These are phyloP conservation scores for Hygrophoropsis aurantiaca DNA, from an alignment of 768 basidiomycete species.

Conservation along the genomic window DNA sequence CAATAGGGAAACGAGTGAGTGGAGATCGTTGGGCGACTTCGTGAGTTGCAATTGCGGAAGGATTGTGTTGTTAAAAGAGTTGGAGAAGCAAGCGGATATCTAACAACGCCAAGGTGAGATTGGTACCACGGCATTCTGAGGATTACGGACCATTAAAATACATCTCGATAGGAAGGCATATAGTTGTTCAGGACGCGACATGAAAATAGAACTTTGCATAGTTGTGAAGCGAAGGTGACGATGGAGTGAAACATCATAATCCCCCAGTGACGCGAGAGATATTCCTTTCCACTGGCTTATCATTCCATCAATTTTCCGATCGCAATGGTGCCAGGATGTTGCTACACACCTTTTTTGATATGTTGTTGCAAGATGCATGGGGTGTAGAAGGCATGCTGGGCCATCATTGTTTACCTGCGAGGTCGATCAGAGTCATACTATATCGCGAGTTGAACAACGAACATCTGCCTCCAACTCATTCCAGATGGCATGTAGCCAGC, in stretches of 20 bases:
- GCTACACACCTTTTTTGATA: slow-evolving; percentile 41
- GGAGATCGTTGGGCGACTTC: slow-evolving; percentile 23
- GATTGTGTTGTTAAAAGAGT: slow-evolving; percentile 33
- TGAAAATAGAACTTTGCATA: slow-evolving; percentile 38
- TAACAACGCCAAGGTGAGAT: slow-evolving; percentile 19
- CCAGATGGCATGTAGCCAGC: slow-evolving; percentile 59
- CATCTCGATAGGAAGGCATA: slow-evolving; percentile 39
- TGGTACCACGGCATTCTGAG: not conserved
- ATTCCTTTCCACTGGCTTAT: slow-evolving; percentile 42
- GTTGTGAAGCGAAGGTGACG: slow-evolving; percentile 37
- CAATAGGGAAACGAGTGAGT: slow-evolving; percentile 29
- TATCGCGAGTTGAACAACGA: no score
- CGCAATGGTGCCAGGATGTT: not conserved
- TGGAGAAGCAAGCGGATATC: slow-evolving; percentile 46
- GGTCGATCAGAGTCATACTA: not conserved
- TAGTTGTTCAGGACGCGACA: slow-evolving; percentile 44
- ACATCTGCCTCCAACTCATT: slow-evolving; percentile 2
- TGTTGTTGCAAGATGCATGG: slow-evolving; percentile 38
- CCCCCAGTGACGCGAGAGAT: slow-evolving; percentile 38
- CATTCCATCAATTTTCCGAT: slow-evolving; percentile 1
- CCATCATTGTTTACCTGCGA: slow-evolving; percentile 23
- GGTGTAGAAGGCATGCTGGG: slow-evolving; percentile 45
- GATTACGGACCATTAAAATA: slow-evolving; percentile 39
- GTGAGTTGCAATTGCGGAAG: no score
- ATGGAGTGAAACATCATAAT: slow-evolving; percentile 38